Base-by-base conservation (phyloP, 1,284 basidiomycete genomes). In the Cutaneotrichosporon mucoides region DNA sequence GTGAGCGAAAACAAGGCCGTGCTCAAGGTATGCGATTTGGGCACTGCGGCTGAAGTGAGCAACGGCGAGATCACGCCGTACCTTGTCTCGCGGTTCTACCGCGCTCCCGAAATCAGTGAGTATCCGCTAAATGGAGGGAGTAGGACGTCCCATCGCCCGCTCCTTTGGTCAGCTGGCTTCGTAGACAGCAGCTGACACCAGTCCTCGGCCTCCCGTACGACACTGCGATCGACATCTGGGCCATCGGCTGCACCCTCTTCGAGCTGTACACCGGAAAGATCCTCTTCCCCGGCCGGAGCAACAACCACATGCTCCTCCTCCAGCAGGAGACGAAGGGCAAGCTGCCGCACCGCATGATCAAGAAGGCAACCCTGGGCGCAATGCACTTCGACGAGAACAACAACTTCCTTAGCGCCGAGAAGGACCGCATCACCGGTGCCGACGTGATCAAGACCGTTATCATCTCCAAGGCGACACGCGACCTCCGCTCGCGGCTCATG, bases 221-320 rank as follows among this genome's bases (percentile, higher is more conserved):
- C 77, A 87, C 89, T 10, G 84, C 93, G 0, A 84, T 99, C 42
- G 96, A 99, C 73, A 85, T 96, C 46, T 99, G 96, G 96, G 96
- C 94, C 1, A 87, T 96, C 55, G 96, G 92, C 1, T 99, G 96
- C 78, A 99, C 96, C 5, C 82, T 99, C 6, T 99, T 94, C 78
- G 96, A 99, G 77, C 82, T 99, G 5, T 98, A 93, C 79, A 99
- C 95, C 2, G 96, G 96, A 76, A 97, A 97, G 81, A 99, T 99
- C 59, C 85, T 99, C 36, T 94, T 99, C 74, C 94, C 96, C 0
- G 96, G 95, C 11, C 86, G 92, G 37, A 91, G 89, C 36, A 99
- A 99, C 80, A 98, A 98, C 73, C 93, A 99, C 70, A 98, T 99
- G 95, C 82, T 99, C 11, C 82, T 93, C 61, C 85, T 92, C 62